Conservation (phyloP, 768 basidiomycete genomes). For the Russula olivacea region DNA sequence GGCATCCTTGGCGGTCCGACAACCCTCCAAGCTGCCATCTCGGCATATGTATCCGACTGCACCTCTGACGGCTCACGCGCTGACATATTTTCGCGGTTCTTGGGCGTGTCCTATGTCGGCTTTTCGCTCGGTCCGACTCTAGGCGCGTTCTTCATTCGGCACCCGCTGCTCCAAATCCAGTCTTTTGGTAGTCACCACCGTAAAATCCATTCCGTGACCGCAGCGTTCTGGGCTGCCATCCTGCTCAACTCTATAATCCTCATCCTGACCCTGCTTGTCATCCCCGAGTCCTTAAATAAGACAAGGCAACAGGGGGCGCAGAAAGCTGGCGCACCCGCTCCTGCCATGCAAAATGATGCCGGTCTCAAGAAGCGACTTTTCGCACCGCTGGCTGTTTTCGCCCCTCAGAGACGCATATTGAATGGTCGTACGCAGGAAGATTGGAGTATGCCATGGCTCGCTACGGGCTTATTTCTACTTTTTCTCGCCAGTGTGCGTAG, state of each 20-base stretch:
- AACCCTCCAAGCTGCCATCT: slow-evolving; percentile 55
- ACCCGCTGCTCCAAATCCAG: slow-evolving; percentile 36
- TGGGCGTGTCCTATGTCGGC: slow-evolving; percentile 73
- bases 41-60: slow-evolving; percentile 67
- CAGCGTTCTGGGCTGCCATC: slow-evolving; percentile 51
- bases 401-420: slow-evolving; percentile 46
- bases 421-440: slow-evolving; percentile 41
- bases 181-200: slow-evolving; percentile 19
- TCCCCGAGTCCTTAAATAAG: slow-evolving; percentile 43
- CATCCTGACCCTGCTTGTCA: slow-evolving; percentile 52
- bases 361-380: slow-evolving; percentile 40
- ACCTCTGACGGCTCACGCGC: slow-evolving; percentile 80
- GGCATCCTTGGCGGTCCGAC: slow-evolving; percentile 79
- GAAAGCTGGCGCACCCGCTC: slow-evolving; percentile 39
- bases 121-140: slow-evolving; percentile 75
- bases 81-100: slow-evolving; percentile 50
- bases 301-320: slow-evolving; percentile 34
- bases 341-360: slow-evolving; percentile 31
- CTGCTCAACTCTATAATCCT: slow-evolving; percentile 43
- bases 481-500: slow-evolving; percentile 55
- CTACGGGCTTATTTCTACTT: slow-evolving; percentile 55
- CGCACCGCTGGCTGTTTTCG: slow-evolving; percentile 63
- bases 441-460: slow-evolving; percentile 70
- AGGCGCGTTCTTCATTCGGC: slow-evolving; percentile 45
- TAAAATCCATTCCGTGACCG: slow-evolving; percentile 37